Evolutionary conservation across 1,284 basidiomycete species (phyloP), one percentile per base, ranked within the genome.

Genomic region (Pseudozyma sp.): DNA sequence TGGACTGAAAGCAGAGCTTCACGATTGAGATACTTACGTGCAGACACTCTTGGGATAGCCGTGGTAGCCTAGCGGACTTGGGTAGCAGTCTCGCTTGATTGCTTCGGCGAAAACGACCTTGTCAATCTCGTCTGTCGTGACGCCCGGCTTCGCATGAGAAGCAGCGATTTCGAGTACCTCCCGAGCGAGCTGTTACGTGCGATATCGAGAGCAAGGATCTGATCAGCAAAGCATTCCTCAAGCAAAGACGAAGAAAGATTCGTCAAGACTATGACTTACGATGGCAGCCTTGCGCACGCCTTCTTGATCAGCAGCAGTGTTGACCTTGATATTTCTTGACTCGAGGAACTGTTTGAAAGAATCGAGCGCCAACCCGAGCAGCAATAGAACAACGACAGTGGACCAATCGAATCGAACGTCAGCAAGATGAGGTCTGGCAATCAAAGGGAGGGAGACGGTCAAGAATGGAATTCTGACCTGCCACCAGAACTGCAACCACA

Each of bases 11-110:
- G 7, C 36, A 39, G 21, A 11, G 34, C 18, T 25, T 25, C 19
- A 21, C 36, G 36, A 35, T 7, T 6, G 18, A 18, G 51, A 25
- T 11, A 71, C 75, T 58, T 51, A 81, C 49, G 92, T 96, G 91
- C 97, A 99, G 51, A 97, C 90, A 48, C 94, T 97, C 88, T 98
- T 97, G 31, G 96, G 96, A 85, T 92, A 99, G 54, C 90, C 89
- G 72, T 92, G 90, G 86, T 99, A 99, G 84, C 95, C 95, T 59
- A 99, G 88, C 40, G 97, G 93, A 39, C 92, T 94, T 4, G 97
- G 97, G 86, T 99, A 99, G 49, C 93, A 91, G 80, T 94, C 91
- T 58, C 95, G 89, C 86, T 96, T 92, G 78, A 99, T 91, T 74
- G 90, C 92, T 18, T 93, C 97, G 73, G 93, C 90, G 86, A 99